A percentile compares a stretch with the other conserved stretches of the same genome.
Conservation (phyloP, 1,284 basidiomycete genomes). For the Tilletia horrida region DNA sequence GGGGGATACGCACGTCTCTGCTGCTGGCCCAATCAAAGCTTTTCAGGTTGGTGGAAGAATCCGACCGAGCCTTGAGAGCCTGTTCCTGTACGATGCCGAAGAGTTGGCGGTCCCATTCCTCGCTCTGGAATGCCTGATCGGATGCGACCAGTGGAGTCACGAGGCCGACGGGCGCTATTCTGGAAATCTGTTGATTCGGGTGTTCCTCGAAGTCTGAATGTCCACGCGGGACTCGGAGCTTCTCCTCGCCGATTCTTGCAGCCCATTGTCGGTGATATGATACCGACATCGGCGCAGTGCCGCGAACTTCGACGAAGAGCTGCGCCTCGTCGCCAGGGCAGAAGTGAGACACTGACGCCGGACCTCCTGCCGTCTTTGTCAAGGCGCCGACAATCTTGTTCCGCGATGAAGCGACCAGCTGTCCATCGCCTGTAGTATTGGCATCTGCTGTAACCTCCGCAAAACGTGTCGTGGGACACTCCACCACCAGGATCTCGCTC, state of each 20-base stretch:
- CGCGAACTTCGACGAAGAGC: constrained; percentile 39
- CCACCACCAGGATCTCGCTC: constrained; percentile 43
- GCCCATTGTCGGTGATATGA: constrained; percentile 35
- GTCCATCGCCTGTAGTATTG: neutral
- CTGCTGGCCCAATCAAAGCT: constrained; percentile 40
- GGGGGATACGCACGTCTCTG: constrained; percentile 36
- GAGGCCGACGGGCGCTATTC: constrained; percentile 6
- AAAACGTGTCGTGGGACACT: constrained; percentile 46
- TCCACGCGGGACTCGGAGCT: constrained; percentile 27
- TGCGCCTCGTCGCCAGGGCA: constrained; percentile 45
- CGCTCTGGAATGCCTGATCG: constrained; percentile 11
- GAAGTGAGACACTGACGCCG: constrained; percentile 24
- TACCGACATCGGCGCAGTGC: constrained; percentile 46
- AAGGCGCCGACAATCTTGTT: neutral
- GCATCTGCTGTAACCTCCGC: constrained; percentile 17
- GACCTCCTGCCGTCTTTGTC: neutral
- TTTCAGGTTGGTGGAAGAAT: neutral
- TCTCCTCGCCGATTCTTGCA: constrained; percentile 19
- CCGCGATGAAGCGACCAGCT: neutral
- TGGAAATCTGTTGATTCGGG: constrained; percentile 25
- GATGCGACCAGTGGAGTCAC: constrained; percentile 19
- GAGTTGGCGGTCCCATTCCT: constrained; percentile 11
- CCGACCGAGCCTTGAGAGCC: neutral
- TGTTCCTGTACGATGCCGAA: constrained; percentile 15
- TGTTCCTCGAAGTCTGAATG: constrained; percentile 27